These are phyloP conservation scores for Chlamydomonas sp. DNA, from an alignment of 139 green algal genomes.

Conservation along the genomic window DNA sequence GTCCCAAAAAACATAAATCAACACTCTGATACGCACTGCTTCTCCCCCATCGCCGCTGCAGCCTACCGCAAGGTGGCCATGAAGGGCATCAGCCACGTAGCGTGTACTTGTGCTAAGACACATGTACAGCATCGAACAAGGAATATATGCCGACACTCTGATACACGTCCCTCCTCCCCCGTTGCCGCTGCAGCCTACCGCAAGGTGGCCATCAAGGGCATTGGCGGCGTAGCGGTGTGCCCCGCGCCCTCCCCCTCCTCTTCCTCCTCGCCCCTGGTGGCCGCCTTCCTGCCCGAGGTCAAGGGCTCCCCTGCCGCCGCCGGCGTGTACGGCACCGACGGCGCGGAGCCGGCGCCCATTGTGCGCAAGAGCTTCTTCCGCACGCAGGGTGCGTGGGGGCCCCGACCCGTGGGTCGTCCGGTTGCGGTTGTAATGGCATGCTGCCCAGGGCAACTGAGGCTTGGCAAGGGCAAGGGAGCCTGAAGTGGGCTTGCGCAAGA, in stretches of 20 bases:
- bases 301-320: constrained; percentile 74
- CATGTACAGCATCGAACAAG: background rate
- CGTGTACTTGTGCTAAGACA: background rate
- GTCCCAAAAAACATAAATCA: background rate
- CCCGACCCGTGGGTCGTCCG: background rate
- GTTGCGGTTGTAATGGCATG: no score
- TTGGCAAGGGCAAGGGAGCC: no score
- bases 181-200: constrained; percentile 26
- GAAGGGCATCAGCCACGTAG: constrained; percentile 72
- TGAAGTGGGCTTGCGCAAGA: no score
- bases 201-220: constrained; percentile 78
- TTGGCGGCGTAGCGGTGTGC: constrained; percentile 66
- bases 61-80: constrained; percentile 66
- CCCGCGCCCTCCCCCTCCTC: constrained; percentile 31
- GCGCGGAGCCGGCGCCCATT: constrained; percentile 26
- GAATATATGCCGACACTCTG: background rate
- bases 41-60: background rate
- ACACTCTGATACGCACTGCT: background rate
- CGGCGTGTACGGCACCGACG: constrained; percentile 40
- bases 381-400: constrained; percentile 39
- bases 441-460: no score
- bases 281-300: constrained; percentile 75
- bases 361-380: constrained; percentile 65
- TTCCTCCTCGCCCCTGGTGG: constrained; percentile 10
- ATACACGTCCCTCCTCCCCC: background rate